phyloP scores from a whole-genome alignment of 805 yeast species.

The Candida michaelii region DNA sequence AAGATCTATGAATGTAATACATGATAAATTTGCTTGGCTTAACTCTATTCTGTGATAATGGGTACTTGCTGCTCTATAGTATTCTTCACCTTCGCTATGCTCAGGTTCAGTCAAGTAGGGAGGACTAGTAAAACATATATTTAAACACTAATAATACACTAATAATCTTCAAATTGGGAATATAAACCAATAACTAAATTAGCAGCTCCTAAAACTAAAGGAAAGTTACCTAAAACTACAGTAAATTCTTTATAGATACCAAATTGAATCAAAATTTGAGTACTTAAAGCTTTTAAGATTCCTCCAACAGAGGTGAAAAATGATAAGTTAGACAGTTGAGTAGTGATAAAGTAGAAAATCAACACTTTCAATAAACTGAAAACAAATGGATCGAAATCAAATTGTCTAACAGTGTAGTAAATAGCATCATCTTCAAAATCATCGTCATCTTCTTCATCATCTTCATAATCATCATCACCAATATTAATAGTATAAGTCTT shows the following conservation, averaged over 20 bases:
- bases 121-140: conserved; percentile 6
- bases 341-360: conserved; percentile 38
- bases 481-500: conserved; percentile 29
- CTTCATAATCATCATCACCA: conserved; percentile 28
- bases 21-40: too few species aligned
- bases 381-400: conserved; percentile 53
- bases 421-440: conserved; percentile 30
- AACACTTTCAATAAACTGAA: conserved; percentile 50
- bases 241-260: conserved; percentile 38
- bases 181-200: conserved; percentile 49
- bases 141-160: conserved; percentile 11
- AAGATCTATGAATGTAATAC: too few species aligned
- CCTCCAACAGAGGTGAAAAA: conserved; percentile 26
- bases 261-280: conserved; percentile 34
- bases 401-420: conserved; percentile 31
- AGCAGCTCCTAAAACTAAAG: conserved; percentile 46
- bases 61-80: too few species aligned
- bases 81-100: too few species aligned
- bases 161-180: conserved; percentile 49
- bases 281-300: conserved; percentile 26
- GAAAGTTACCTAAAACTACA: conserved; percentile 45
- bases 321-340: conserved; percentile 28
- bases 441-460: conserved; percentile 20
- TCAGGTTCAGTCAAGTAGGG: too few species aligned
- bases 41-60: too few species aligned